Conservation (phyloP, 768 basidiomycete species). For the Lepiota subincarnata region DNA sequence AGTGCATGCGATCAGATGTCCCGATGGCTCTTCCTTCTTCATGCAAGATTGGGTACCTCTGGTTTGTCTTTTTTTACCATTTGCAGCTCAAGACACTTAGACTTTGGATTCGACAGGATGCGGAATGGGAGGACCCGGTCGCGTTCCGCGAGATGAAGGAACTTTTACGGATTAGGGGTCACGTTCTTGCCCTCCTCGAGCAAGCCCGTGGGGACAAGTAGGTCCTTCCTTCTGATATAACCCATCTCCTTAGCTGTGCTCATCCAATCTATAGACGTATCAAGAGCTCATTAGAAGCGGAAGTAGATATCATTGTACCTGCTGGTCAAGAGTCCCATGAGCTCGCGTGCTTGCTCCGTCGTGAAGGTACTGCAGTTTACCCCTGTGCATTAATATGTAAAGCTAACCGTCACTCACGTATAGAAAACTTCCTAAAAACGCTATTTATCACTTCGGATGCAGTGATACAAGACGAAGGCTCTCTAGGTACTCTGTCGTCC, state of each 20-base stretch:
- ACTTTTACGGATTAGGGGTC: constrained; percentile 56
- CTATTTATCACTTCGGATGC: constrained; percentile 83
- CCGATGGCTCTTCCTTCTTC: constrained; percentile 58
- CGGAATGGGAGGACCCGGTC: constrained; percentile 57
- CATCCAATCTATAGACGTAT: constrained; percentile 43
- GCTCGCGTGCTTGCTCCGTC: constrained; percentile 31
- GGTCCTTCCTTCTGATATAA: constrained; percentile 16
- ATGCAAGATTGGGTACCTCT: constrained; percentile 61
- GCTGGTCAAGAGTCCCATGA: constrained; percentile 21
- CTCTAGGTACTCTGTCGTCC: constrained; percentile 33
- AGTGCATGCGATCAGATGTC: constrained; percentile 49
- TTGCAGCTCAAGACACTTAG: background rate
- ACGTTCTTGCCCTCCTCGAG: constrained; percentile 68
- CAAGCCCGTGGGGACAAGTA: constrained; percentile 74
- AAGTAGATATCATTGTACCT: constrained; percentile 60
- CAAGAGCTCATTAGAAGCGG: constrained; percentile 73
- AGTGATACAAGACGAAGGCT: constrained; percentile 42
- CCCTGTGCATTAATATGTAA: background rate
- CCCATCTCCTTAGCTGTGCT: constrained; percentile 3
- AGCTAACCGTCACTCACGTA: background rate
- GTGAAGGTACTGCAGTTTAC: constrained; percentile 28
- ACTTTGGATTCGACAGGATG: constrained; percentile 32
- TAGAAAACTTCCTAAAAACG: constrained; percentile 62
- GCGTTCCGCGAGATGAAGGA: constrained; percentile 60
- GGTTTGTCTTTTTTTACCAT: constrained; percentile 36